Evolutionary conservation across 371 early-diverging fungal genomes (phyloP).

Genomic region (Batkoa obscura): DNA sequence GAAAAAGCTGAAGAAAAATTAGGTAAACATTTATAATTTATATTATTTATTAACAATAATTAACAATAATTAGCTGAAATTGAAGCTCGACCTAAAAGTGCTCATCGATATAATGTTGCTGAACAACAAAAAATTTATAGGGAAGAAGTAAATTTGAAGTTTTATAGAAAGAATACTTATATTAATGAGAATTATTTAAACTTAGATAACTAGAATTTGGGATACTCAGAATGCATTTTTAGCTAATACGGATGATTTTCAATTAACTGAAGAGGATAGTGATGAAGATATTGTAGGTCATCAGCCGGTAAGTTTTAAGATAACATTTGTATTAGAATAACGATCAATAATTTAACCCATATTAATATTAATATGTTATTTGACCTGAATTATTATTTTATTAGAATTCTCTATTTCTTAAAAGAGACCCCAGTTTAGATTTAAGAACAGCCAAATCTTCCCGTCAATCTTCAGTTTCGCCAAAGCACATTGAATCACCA

Average conservation of each 20-base stretch:
- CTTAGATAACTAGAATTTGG: constrained; percentile 76
- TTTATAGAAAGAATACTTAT: background rate
- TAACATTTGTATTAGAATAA: too few relatives aligned
- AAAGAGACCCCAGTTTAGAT: too few relatives aligned
- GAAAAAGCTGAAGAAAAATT: constrained; percentile 67
- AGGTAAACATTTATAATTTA: constrained; percentile 11
- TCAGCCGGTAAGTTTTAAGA: background rate
- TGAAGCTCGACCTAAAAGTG: constrained; percentile 62
- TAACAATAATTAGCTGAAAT: constrained; percentile 31
- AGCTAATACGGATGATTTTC: constrained; percentile 26
- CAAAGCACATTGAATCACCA: too few relatives aligned
- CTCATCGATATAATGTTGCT: constrained; percentile 77
- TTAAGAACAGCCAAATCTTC: too few relatives aligned
- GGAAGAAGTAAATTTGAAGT: constrained; percentile 39
- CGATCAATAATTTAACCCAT: too few relatives aligned
- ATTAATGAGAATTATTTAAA: background rate
- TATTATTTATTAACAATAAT: background rate
- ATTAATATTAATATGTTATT: too few relatives aligned
- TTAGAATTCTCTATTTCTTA: too few relatives aligned
- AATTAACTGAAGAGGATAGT: constrained; percentile 27
- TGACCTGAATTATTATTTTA: too few relatives aligned
- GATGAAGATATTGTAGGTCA: constrained; percentile 11
- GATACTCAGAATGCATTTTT: constrained; percentile 64
- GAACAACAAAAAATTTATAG: constrained; percentile 90
- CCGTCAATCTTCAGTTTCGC: too few relatives aligned